phyloP scores from a whole-genome alignment of 208 protist genomes.

The Leishmania aethiopica region DNA sequence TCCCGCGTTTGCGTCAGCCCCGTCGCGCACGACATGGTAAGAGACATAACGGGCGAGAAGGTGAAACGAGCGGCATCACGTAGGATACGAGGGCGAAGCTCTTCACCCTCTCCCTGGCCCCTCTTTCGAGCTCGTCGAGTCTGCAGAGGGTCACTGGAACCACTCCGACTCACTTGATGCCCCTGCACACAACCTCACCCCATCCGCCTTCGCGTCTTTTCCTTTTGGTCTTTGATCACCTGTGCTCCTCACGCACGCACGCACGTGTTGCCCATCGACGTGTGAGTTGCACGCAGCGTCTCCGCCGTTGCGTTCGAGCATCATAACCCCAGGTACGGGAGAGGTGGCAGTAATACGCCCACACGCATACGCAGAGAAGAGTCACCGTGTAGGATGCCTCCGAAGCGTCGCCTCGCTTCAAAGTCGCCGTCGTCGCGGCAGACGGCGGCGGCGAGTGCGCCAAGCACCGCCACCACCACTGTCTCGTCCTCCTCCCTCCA shows the following conservation, averaged over 20 bases:
- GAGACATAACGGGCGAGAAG: not conserved
- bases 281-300: not conserved
- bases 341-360: not conserved
- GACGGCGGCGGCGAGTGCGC: not conserved
- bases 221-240: not conserved
- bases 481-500: not conserved
- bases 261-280: not conserved
- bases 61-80: not conserved
- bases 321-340: not conserved
- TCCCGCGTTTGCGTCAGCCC: not conserved
- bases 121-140: not conserved
- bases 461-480: not conserved
- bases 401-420: slow-evolving; percentile 49
- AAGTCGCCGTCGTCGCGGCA: slow-evolving; percentile 8
- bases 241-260: not conserved
- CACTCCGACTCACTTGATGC: not conserved
- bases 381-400: slow-evolving; percentile 43
- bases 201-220: not conserved
- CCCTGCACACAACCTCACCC: not conserved
- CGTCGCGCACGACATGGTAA: not conserved
- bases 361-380: not conserved
- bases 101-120: not conserved
- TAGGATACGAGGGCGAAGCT: not conserved
- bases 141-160: not conserved
- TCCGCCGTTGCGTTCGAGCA: not conserved